Evolutionary conservation across 1,139 yeast species (phyloP), one percentile per base, ranked within the genome.

Genomic region (Lodderomyces pseudojiufengensis): DNA sequence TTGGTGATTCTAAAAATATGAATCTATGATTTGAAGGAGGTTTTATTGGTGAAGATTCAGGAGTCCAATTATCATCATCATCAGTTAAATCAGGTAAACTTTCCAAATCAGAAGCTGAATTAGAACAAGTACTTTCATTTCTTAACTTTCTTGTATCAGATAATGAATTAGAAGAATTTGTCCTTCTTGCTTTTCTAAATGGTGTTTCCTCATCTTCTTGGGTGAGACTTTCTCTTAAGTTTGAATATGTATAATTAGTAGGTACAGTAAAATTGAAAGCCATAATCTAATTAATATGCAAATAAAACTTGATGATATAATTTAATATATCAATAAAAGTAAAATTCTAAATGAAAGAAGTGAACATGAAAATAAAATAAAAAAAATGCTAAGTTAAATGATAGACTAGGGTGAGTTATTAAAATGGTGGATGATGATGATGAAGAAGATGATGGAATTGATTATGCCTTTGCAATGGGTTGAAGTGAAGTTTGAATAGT

Each of bases 41-140:
- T 38, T 47, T 50, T 27, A 51, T 36, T 4, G 65, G 66, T 0
- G 63, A 53, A 3, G 56, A 46, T 18, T 48, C 40, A 2, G 66
- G 66, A 3, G 68, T 54, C 14, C 45, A 45, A 31, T 60, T 65
- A 37, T 63, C 69, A 32, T 59, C 66, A 32, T 40, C 44, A 27
- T 57, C 61, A 15, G 63, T 53, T 31, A 57, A 55, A 43, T 63
- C 70, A 1, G 70, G 68, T 25, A 64, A 52, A 4, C 68, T 61
- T 37, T 65, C 72, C 33, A 61, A 53, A 38, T 65, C 71, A 7
- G 62, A 53, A 45, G 46, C 29, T 38, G 34, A 52, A 49, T 5
- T 26, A 5, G 6, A 26, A 13, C 10, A 16, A 4, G 6, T 24
- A 12, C 35, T 40, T 35, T 38, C 26, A 11, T 28, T 25, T 23